phyloP scores from a whole-genome alignment of 129 eudicot species.

The Saussurea involucrata region DNA sequence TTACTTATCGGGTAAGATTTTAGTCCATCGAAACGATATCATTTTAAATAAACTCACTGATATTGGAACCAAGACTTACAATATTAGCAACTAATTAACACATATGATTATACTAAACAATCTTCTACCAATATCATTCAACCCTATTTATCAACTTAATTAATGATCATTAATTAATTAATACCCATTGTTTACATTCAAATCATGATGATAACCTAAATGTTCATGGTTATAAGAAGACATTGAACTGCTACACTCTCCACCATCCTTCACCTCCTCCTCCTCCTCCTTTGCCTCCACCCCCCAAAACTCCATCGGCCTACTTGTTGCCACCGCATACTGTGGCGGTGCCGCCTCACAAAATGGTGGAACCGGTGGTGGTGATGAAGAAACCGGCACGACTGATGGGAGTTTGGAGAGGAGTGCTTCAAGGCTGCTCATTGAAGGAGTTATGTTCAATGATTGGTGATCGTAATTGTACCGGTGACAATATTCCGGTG shows the following conservation, averaged over 20 bases:
- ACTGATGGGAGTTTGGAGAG: conserved; percentile 94
- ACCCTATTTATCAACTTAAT: conserved; percentile 15
- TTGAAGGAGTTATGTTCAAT: conserved; percentile 78
- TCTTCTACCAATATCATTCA: conserved; percentile 19
- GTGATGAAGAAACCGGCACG: conserved; percentile 48
- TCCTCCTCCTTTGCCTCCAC: conserved; percentile 67
- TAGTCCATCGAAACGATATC: too few relatives aligned
- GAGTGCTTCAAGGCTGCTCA: conserved; percentile 99
- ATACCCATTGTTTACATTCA: conserved; percentile 65
- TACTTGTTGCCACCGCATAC: conserved; percentile 17
- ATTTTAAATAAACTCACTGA: conserved; percentile 16
- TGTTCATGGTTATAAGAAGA: conserved; percentile 46
- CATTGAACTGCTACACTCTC: conserved; percentile 59
- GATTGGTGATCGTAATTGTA: conserved; percentile 33
- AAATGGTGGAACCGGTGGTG: conserved; percentile 28
- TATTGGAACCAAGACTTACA: neutral
- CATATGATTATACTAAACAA: conserved; percentile 21
- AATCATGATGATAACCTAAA: conserved; percentile 48
- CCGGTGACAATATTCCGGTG: conserved; percentile 34
- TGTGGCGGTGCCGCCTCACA: conserved; percentile 44
- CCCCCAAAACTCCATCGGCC: conserved; percentile 49
- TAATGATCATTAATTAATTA: conserved; percentile 8
- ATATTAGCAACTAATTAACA: neutral
- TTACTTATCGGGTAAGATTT: too few relatives aligned
- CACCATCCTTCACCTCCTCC: conserved; percentile 30